phyloP scores from a whole-genome alignment of 805 yeast genomes.

The Suhomyces sp. region DNA sequence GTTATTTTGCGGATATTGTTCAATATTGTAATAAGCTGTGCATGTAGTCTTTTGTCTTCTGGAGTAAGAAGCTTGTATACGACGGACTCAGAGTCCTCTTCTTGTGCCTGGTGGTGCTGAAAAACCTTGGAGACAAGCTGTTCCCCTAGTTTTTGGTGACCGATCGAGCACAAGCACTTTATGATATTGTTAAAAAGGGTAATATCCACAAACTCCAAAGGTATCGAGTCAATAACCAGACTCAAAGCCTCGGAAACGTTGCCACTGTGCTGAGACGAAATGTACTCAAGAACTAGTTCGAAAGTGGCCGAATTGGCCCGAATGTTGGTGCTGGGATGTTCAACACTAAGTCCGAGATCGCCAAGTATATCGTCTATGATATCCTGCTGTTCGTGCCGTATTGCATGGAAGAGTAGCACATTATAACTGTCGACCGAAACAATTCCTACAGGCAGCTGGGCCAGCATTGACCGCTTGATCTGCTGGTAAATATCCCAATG shows the following conservation, averaged over 20 bases:
- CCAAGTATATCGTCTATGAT: slow-evolving; percentile 21
- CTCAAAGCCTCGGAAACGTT: not conserved
- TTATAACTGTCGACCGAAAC: slow-evolving; percentile 19
- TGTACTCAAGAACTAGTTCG: slow-evolving; percentile 14
- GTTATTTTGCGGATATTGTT: slow-evolving; percentile 15
- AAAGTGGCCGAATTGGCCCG: slow-evolving; percentile 18
- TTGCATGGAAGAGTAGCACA: slow-evolving; percentile 25
- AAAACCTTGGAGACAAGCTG: slow-evolving; percentile 8
- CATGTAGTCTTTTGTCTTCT: slow-evolving; percentile 19
- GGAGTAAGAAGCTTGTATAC: slow-evolving; percentile 20
- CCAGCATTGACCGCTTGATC: slow-evolving; percentile 10
- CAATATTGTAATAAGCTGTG: slow-evolving; percentile 12
- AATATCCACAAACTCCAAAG: slow-evolving; percentile 12
- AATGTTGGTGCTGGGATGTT: not conserved
- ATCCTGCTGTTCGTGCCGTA: slow-evolving; percentile 22
- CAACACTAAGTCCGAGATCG: not conserved
- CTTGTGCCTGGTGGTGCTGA: not conserved
- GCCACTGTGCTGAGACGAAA: not conserved
- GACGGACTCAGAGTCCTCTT: slow-evolving; percentile 9
- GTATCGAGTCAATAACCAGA: not conserved
- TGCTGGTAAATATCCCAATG: slow-evolving; percentile 18
- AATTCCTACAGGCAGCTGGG: slow-evolving; percentile 6
- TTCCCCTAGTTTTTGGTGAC: slow-evolving; percentile 11
- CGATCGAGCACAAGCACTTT: slow-evolving; percentile 11
- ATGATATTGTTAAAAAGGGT: slow-evolving; percentile 17